These are phyloP conservation scores for Rhipidocladum racemiflorum DNA, from an alignment of 176 grass and related monocot genomes.

Conservation along the genomic window DNA sequence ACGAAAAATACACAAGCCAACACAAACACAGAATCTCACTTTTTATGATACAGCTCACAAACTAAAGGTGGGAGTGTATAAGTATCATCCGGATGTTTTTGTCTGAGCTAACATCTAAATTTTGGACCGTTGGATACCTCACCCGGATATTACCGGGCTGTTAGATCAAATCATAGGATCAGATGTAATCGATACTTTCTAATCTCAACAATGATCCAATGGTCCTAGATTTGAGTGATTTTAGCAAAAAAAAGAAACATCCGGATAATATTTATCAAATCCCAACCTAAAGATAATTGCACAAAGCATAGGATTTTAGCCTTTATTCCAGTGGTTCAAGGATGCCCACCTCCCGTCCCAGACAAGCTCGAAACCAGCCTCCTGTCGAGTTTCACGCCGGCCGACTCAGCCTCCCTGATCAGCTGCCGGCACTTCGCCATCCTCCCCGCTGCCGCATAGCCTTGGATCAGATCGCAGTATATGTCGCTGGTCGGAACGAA, in stretches of 20 bases:
- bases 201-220: too few relatives aligned
- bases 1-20: background rate
- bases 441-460: slow-evolving; percentile 47
- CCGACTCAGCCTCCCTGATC: slow-evolving; percentile 52
- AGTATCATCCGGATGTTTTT: too few relatives aligned
- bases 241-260: too few relatives aligned
- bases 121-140: too few relatives aligned
- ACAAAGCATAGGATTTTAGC: background rate
- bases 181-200: too few relatives aligned
- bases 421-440: slow-evolving; percentile 60
- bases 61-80: too few relatives aligned
- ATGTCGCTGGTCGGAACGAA: slow-evolving; percentile 67
- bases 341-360: slow-evolving; percentile 3
- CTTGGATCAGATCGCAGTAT: slow-evolving; percentile 54
- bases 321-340: background rate
- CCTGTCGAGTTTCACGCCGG: slow-evolving; percentile 52
- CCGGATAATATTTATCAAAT: too few relatives aligned
- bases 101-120: too few relatives aligned
- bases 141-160: too few relatives aligned
- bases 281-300: background rate
- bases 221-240: too few relatives aligned
- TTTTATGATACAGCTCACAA: background rate
- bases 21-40: background rate
- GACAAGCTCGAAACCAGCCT: slow-evolving; percentile 35
- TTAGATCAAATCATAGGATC: too few relatives aligned